Evolutionary conservation across 2,329 filamentous ascomycete species (phyloP).

Genomic region (Thelonectria discophora): DNA sequence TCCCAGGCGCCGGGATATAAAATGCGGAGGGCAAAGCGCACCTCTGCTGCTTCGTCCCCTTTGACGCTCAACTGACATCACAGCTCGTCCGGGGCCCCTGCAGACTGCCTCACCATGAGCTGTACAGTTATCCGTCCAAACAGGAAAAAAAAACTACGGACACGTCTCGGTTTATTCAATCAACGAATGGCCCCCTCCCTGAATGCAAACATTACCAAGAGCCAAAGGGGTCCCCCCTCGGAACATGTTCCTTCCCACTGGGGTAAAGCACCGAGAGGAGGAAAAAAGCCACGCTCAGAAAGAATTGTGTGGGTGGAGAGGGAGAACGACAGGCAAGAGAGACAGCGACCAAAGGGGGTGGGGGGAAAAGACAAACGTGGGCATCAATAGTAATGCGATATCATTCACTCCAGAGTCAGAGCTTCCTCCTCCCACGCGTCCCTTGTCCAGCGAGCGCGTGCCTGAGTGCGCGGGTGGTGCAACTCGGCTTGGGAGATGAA

Average conservation of each 20-base stretch:
- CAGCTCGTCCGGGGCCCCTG: background rate
- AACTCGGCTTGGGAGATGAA: too few relatives aligned
- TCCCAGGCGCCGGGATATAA: background rate
- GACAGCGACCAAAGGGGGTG: background rate
- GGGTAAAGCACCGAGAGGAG: conserved; percentile 7
- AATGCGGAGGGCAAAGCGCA: background rate
- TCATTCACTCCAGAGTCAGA: background rate
- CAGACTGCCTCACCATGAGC: background rate
- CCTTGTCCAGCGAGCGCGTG: too few relatives aligned
- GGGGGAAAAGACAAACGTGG: too few relatives aligned
- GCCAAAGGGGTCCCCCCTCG: conserved; percentile 2
- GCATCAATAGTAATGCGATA: too few relatives aligned
- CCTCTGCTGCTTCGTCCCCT: background rate
- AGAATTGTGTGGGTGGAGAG: conserved; percentile 14
- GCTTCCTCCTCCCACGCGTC: too few relatives aligned
- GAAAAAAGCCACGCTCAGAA: background rate
- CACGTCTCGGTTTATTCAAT: too few relatives aligned
- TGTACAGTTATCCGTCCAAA: too few relatives aligned
- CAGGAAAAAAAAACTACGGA: too few relatives aligned
- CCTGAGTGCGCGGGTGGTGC: too few relatives aligned
- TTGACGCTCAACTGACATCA: background rate
- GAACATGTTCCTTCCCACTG: conserved; percentile 15
- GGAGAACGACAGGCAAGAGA: background rate
- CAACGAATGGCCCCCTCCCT: background rate
- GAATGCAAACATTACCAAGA: background rate